A percentile compares a stretch with the other conserved stretches of the same genome.
These are phyloP conservation scores for Colletotrichum falcatum DNA, from an alignment of 2,329 filamentous ascomycete genomes.

Conservation along the genomic window DNA sequence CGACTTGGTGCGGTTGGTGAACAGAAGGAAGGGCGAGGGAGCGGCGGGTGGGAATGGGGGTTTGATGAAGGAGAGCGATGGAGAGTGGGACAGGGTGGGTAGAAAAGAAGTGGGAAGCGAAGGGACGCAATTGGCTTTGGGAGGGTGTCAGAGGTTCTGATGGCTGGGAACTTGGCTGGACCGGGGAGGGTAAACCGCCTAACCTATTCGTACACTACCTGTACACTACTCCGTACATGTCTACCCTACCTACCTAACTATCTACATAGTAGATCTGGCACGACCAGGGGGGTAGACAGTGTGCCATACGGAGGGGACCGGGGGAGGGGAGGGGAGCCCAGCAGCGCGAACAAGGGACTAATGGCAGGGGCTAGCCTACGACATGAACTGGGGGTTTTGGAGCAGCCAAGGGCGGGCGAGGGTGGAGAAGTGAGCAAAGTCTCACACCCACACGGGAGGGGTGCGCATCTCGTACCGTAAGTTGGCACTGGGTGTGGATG, in stretches of 20 bases:
- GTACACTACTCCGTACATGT: no score
- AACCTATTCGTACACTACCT: no score
- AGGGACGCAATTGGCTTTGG: slow-evolving; percentile 40
- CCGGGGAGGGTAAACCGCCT: slow-evolving; percentile 12
- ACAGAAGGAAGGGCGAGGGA: not conserved
- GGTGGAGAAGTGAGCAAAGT: not conserved
- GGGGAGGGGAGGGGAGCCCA: not conserved
- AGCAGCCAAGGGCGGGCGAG: not conserved
- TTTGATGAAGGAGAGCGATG: slow-evolving; percentile 32
- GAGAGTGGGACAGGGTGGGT: slow-evolving; percentile 32
- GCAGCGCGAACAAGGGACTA: slow-evolving; percentile 5
- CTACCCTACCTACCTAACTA: not conserved
- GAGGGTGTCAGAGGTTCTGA: slow-evolving; percentile 29
- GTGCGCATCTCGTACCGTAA: not conserved
- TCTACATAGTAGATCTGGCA: slow-evolving; percentile 4
- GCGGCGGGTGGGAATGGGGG: slow-evolving; percentile 29
- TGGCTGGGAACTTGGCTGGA: slow-evolving; percentile 38
- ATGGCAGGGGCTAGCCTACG: not conserved
- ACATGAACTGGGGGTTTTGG: slow-evolving; percentile 12
- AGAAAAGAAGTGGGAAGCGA: slow-evolving; percentile 34
- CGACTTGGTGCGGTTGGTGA: slow-evolving; percentile 18
- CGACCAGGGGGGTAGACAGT: not conserved
- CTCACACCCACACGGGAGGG: not conserved
- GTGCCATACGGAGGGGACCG: not conserved
- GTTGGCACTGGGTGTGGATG: slow-evolving; percentile 3